Conservation (phyloP, 495 filamentous ascomycete genomes). For the Thozetella sp. region DNA sequence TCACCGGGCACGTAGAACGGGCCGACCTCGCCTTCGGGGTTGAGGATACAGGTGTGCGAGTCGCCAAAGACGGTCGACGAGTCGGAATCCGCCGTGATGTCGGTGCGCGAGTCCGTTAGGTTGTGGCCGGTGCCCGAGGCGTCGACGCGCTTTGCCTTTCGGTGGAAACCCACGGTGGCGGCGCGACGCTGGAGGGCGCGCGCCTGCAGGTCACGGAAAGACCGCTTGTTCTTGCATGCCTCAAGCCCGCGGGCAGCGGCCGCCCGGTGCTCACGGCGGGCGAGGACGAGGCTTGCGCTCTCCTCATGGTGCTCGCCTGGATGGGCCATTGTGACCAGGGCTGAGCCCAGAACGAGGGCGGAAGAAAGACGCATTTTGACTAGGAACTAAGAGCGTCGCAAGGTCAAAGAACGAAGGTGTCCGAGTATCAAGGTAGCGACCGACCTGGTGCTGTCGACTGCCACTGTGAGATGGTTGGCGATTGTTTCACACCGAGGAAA, state of each 20-base stretch:
- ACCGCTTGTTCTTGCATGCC: neutral
- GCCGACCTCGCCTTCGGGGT: slow-evolving; percentile 53
- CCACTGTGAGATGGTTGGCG: too few species aligned
- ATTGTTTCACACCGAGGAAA: too few species aligned
- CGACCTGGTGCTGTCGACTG: too few species aligned
- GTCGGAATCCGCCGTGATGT: neutral
- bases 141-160: neutral
- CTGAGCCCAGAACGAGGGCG: neutral
- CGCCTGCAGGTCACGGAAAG: neutral
- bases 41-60: slow-evolving; percentile 43
- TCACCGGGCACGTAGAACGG: slow-evolving; percentile 42
- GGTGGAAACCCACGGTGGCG: neutral
- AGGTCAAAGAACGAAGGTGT: too few species aligned
- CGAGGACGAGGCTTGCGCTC: neutral
- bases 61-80: slow-evolving; percentile 41
- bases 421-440: too few species aligned
- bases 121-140: neutral
- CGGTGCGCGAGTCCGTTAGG: neutral
- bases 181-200: neutral
- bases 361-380: neutral
- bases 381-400: too few species aligned
- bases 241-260: neutral
- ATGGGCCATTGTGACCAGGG: neutral
- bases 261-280: neutral
- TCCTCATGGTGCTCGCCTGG: neutral